A percentile compares a stretch with the other conserved stretches of the same genome.
Evolutionary conservation across 2,329 filamentous ascomycete species (phyloP).

Genomic region (Fusarium sterilihyphosum): DNA sequence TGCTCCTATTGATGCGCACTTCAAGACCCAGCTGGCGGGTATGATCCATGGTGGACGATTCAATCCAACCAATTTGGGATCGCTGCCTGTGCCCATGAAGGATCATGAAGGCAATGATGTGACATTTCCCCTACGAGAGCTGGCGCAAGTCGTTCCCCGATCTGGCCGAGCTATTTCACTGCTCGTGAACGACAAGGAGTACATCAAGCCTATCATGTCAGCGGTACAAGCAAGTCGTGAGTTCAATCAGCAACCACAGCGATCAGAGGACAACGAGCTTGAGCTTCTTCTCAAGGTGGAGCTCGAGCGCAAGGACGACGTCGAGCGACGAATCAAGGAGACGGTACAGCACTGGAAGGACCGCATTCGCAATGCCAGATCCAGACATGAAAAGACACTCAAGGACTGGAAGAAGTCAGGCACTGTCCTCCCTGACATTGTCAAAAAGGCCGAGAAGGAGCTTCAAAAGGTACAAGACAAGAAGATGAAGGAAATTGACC

Average conservation of each 20-base stretch:
- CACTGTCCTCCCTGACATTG: slow-evolving; percentile 57
- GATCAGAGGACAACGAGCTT: slow-evolving; percentile 66
- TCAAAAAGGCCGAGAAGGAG: slow-evolving; percentile 58
- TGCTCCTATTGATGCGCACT: slow-evolving; percentile 54
- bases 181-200: slow-evolving; percentile 54
- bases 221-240: slow-evolving; percentile 62
- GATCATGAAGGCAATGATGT: slow-evolving; percentile 38
- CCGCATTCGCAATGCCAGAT: slow-evolving; percentile 57
- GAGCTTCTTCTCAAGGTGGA: slow-evolving; percentile 66
- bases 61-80: slow-evolving; percentile 61
- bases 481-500: slow-evolving; percentile 61
- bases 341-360: slow-evolving; percentile 62
- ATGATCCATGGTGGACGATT: slow-evolving; percentile 60
- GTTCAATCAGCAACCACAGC: slow-evolving; percentile 71
- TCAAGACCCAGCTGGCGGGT: slow-evolving; percentile 54
- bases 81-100: slow-evolving; percentile 54
- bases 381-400: slow-evolving; percentile 59
- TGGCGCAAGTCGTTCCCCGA: slow-evolving; percentile 64
- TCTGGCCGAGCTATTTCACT: slow-evolving; percentile 53
- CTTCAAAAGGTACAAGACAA: slow-evolving; percentile 63
- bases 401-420: slow-evolving; percentile 60
- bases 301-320: slow-evolving; percentile 60
- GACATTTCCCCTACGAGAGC: slow-evolving; percentile 62
- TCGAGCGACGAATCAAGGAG: slow-evolving; percentile 56
- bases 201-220: slow-evolving; percentile 65